These are phyloP conservation scores for Russula olivacea DNA, from an alignment of 768 basidiomycete genomes.

Conservation along the genomic window DNA sequence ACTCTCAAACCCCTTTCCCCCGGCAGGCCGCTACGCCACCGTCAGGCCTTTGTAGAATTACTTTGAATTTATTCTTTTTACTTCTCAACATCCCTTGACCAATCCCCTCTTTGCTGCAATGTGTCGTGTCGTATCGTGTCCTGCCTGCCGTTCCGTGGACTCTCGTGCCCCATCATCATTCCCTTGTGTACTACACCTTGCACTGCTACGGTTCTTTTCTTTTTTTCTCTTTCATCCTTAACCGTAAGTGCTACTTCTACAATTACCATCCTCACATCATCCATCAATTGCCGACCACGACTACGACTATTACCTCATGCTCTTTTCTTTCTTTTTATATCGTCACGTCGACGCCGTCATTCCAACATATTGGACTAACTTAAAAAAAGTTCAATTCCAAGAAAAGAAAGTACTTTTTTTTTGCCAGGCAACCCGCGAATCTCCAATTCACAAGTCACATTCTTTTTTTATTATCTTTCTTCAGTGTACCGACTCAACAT, in stretches of 20 bases:
- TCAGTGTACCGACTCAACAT: no score
- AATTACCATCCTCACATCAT: neutral
- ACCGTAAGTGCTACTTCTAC: neutral
- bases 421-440: neutral
- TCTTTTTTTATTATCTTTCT: no score
- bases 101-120: neutral
- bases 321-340: neutral
- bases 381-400: neutral
- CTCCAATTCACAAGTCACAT: no score
- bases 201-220: neutral
- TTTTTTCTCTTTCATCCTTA: neutral
- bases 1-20: neutral
- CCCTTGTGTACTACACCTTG: neutral
- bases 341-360: neutral
- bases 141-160: neutral
- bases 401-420: neutral
- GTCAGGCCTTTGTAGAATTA: neutral
- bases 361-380: neutral
- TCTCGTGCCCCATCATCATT: neutral
- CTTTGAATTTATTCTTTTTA: neutral
- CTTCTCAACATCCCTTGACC: neutral
- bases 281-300: neutral
- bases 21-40: neutral
- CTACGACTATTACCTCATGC: neutral
- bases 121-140: neutral